These are phyloP conservation scores for Phytophthora melonis DNA, from an alignment of 352 stramenopile species.

Conservation along the genomic window DNA sequence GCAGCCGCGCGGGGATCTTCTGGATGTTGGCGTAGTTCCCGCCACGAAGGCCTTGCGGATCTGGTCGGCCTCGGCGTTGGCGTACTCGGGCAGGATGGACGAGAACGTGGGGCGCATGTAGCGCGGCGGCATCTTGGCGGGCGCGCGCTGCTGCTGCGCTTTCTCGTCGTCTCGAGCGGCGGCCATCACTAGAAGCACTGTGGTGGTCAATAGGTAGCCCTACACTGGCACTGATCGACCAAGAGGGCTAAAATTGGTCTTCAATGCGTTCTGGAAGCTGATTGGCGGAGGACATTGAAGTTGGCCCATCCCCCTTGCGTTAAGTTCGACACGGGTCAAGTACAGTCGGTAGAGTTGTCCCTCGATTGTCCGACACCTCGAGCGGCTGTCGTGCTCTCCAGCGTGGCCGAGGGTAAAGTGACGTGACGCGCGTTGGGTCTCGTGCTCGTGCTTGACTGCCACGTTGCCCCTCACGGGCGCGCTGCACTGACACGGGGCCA, in stretches of 20 bases:
- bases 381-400: background rate
- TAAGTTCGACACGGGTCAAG: slow-evolving; percentile 26
- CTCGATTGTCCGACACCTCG: background rate
- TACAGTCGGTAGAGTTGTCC: background rate
- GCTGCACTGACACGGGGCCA: slow-evolving; percentile 9
- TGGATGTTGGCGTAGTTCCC: slow-evolving; percentile 77
- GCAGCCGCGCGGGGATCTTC: slow-evolving; percentile 64
- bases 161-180: slow-evolving; percentile 12
- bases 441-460: slow-evolving; percentile 4
- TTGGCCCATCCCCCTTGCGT: slow-evolving; percentile 22
- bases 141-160: slow-evolving; percentile 2
- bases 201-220: background rate
- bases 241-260: slow-evolving; percentile 25
- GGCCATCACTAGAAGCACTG: background rate
- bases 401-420: background rate
- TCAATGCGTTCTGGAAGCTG: background rate
- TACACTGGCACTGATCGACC: background rate
- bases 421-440: slow-evolving; percentile 15
- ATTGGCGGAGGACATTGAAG: slow-evolving; percentile 33
- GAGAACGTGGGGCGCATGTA: slow-evolving; percentile 89
- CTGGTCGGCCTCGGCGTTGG: slow-evolving; percentile 77
- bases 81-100: slow-evolving; percentile 82
- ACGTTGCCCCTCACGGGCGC: slow-evolving; percentile 14
- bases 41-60: slow-evolving; percentile 80
- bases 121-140: slow-evolving; percentile 51